Percentiles rank a stretch among this genome's conserved stretches.
These are phyloP conservation scores for Monascus ruber DNA, from an alignment of 2,329 filamentous ascomycete species.

Conservation along the genomic window DNA sequence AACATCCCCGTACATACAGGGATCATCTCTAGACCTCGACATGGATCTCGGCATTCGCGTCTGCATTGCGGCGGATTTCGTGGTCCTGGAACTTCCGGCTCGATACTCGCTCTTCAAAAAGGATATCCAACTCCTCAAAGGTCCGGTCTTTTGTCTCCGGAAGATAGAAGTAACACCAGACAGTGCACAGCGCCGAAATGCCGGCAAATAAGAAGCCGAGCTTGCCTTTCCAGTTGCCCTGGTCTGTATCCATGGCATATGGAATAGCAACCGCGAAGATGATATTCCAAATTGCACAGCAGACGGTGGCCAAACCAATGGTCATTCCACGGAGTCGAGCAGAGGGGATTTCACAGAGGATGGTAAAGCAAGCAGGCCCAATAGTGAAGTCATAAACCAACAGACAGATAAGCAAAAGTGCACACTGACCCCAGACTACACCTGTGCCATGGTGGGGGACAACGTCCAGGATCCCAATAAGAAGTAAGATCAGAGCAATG, in stretches of 20 bases:
- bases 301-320: conserved; percentile 22
- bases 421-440: conserved; percentile 29
- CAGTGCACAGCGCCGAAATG: conserved; percentile 9
- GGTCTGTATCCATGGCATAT: conserved; percentile 22
- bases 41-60: too few relatives aligned
- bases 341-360: conserved; percentile 42
- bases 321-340: conserved; percentile 43
- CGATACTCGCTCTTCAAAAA: conserved; percentile 15
- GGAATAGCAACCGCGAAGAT: conserved; percentile 22
- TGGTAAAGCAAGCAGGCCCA: conserved; percentile 42
- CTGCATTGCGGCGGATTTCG: too few relatives aligned
- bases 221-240: conserved; percentile 18
- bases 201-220: conserved; percentile 22
- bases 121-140: conserved; percentile 20
- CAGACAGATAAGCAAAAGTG: conserved; percentile 20
- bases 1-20: too few relatives aligned
- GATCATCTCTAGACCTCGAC: too few relatives aligned
- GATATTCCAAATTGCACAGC: conserved; percentile 15
- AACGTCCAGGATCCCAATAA: conserved; percentile 33
- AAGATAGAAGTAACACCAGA: conserved; percentile 21
- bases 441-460: conserved; percentile 14
- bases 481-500: conserved; percentile 20
- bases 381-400: conserved; percentile 44
- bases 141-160: conserved; percentile 20
- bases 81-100: conserved; percentile 12